A percentile compares a stretch with the other conserved stretches of the same genome.
Evolutionary conservation across 306 rosid species (phyloP).

Genomic region (Corylus americana): DNA sequence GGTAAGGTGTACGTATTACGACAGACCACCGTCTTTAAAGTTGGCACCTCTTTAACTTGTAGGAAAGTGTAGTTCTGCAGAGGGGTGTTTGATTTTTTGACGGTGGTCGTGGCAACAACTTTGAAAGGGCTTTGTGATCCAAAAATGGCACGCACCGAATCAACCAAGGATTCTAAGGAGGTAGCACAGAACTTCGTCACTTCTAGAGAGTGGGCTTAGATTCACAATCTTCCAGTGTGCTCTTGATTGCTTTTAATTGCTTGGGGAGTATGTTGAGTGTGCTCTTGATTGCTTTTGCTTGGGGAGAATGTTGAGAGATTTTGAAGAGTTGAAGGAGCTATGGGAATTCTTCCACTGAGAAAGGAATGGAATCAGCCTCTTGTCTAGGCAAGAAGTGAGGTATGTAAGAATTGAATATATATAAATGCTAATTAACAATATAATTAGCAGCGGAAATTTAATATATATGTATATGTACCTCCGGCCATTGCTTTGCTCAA

Average conservation of each 20-base stretch:
- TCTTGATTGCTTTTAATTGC: constrained; percentile 32
- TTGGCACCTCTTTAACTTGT: constrained; percentile 35
- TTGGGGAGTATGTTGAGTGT: no score
- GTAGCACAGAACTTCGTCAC: constrained; percentile 67
- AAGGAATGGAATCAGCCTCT: constrained; percentile 63
- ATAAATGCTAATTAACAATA: no score
- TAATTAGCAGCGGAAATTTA: no score
- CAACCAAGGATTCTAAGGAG: constrained; percentile 65
- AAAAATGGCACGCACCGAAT: constrained; percentile 38
- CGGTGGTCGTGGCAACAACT: constrained; percentile 45
- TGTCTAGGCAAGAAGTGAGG: constrained; percentile 60
- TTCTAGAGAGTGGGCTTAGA: constrained; percentile 45
- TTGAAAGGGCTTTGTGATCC: constrained; percentile 43
- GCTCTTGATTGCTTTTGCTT: constrained; percentile 41
- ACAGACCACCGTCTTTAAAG: constrained; percentile 56
- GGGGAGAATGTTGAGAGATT: constrained; percentile 51
- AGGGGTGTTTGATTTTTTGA: constrained; percentile 32
- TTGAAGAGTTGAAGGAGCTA: constrained; percentile 53
- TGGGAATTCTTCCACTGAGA: constrained; percentile 42
- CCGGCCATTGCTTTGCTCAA: no score
- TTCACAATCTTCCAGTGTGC: constrained; percentile 59
- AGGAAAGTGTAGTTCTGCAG: constrained; percentile 65
- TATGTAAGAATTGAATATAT: no score
- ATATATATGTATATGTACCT: no score
- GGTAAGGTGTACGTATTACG: constrained; percentile 73